These are phyloP conservation scores for Cyberlindnera meyerae DNA, from an alignment of 805 yeast genomes.

Conservation along the genomic window DNA sequence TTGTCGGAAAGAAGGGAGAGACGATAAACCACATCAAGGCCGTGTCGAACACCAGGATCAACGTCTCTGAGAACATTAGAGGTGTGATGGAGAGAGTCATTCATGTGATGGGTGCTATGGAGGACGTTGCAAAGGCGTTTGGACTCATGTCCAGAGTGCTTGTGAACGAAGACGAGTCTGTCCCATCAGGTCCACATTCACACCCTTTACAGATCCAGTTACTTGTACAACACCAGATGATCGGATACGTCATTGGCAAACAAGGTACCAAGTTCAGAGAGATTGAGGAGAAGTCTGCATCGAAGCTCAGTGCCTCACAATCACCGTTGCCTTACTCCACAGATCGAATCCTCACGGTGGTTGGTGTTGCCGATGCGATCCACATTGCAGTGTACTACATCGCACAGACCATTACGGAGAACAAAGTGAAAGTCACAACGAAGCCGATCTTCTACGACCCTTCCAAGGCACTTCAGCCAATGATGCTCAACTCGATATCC, in stretches of 20 bases:
- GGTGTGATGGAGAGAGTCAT: conserved; percentile 73
- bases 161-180: conserved; percentile 60
- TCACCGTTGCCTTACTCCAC: conserved; percentile 69
- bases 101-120: conserved; percentile 68
- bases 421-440: conserved; percentile 45
- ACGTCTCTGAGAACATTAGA: conserved; percentile 67
- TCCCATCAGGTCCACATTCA: conserved; percentile 52
- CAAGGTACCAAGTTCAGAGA: conserved; percentile 70
- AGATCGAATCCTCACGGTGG: conserved; percentile 64
- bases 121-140: conserved; percentile 75
- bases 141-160: conserved; percentile 68
- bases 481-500: conserved; percentile 5
- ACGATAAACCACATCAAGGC: conserved; percentile 60
- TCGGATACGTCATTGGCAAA: conserved; percentile 79
- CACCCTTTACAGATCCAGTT: conserved; percentile 52
- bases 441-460: conserved; percentile 59
- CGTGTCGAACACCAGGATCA: conserved; percentile 57
- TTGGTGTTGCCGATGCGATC: conserved; percentile 82
- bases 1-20: conserved; percentile 82
- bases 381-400: conserved; percentile 78
- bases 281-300: conserved; percentile 78
- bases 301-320: conserved; percentile 68
- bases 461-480: conserved; percentile 17
- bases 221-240: conserved; percentile 70
- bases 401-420: conserved; percentile 61